Evolutionary conservation across 352 stramenopile genomes (phyloP), one percentile per base, ranked within the genome.

Genomic region (Thalassiosira exigua): DNA sequence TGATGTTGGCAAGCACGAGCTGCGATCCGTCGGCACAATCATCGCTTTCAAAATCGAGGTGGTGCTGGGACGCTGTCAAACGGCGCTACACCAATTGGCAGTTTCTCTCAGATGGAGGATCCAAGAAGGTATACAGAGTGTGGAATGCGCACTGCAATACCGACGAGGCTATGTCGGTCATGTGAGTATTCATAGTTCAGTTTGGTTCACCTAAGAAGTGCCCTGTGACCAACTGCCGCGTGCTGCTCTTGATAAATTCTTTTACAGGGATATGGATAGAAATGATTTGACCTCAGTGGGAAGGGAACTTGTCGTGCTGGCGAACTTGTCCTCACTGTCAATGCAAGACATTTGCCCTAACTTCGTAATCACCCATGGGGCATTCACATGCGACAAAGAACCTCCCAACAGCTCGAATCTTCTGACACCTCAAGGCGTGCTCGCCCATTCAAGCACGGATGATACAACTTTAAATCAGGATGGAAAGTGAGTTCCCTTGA

Each of bases 281-380:
- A 96, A 98, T 51, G 85, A 98, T 64, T 88, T 97, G 74, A 95
- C 90, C 65, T 87, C 98, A 26, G 87, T 98, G 41, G 91, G 91
- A 4, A 92, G 97, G 81, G 96, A 99, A 81, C 90, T 99, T n/a
- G 94, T 95, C 3, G 94, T 98, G 46, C 98, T 96, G 1, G 72
- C 97, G 12, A 75, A 98, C 75, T 81, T 98, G 0, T 98, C 95
- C 0, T 91, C 96, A 36, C 79, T 98, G 17, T 88, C 95, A 0
- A 89, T 93, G 39, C 82, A 90, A 12, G 90, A 92, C 5, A 91
- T 97, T 39, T 98, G 95, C 65, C 96, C 96, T 5, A 98, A 98
- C 72, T 98, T 98, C 72, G 89, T 98, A 3, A 82, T 94, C 22
- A 96, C 97, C 42, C 93, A 95, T 65, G 93, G 96, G 41, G 86